Conservation (phyloP, 352 stramenopile species). For the Globisporangium heterothallicum region DNA sequence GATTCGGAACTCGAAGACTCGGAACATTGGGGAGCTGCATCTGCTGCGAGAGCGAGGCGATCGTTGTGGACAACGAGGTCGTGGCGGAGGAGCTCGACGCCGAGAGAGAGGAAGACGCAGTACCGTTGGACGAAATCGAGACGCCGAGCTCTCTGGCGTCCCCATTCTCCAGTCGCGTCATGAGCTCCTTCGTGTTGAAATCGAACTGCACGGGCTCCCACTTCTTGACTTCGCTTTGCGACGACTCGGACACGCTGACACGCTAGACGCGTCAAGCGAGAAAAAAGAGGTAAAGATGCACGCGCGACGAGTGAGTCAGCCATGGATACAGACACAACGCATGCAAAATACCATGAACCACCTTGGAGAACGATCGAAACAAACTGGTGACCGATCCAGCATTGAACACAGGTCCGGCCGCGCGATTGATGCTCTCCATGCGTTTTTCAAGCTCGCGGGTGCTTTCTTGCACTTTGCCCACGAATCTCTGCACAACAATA, state of each 20-base stretch:
- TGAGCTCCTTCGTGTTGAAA: slow-evolving; percentile 42
- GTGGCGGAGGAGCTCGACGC: not conserved
- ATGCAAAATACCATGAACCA: slow-evolving; percentile 12
- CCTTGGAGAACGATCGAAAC: slow-evolving; percentile 70
- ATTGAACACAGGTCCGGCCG: slow-evolving; percentile 57
- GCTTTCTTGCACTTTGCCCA: slow-evolving; percentile 42
- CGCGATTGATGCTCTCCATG: slow-evolving; percentile 44
- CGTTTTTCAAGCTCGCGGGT: slow-evolving; percentile 65
- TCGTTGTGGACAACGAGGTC: slow-evolving; percentile 7
- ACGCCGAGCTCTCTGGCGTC: slow-evolving; percentile 54
- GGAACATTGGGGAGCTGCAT: slow-evolving; percentile 10
- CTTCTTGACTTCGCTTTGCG: slow-evolving; percentile 22
- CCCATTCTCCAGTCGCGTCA: slow-evolving; percentile 47
- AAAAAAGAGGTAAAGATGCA: not conserved
- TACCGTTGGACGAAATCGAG: slow-evolving; percentile 37
- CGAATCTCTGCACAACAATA: slow-evolving; percentile 38
- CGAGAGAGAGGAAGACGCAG: slow-evolving; percentile 1
- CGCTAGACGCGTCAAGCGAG: not conserved
- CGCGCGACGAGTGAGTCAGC: not conserved
- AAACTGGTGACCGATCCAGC: slow-evolving; percentile 45
- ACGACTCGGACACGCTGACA: slow-evolving; percentile 27
- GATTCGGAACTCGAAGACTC: not conserved
- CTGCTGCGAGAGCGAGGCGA: slow-evolving; percentile 5
- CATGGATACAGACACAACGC: not conserved
- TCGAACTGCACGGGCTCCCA: slow-evolving; percentile 64